These are phyloP conservation scores for Phytophthora agathidicida DNA, from an alignment of 352 stramenopile species.

Conservation along the genomic window DNA sequence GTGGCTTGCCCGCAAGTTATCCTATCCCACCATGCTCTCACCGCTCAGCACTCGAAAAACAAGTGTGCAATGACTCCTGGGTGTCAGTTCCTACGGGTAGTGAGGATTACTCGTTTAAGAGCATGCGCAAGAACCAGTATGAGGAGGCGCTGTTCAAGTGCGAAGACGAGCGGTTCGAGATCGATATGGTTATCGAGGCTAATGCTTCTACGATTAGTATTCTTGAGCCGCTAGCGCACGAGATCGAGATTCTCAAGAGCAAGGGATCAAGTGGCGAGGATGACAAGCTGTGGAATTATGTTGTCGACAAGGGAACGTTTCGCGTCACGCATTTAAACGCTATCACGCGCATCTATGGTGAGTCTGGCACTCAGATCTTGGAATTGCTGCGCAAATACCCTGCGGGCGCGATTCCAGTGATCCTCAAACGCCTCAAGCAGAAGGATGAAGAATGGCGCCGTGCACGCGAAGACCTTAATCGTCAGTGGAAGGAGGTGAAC, in stretches of 20 bases:
- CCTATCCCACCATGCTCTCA: slow-evolving; percentile 97
- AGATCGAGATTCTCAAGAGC: slow-evolving; percentile 91
- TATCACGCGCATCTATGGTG: slow-evolving; percentile 98
- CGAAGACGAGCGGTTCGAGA: slow-evolving; percentile 98
- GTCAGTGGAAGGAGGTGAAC: slow-evolving; percentile 97
- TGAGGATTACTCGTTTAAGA: slow-evolving; percentile 99
- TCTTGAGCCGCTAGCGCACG: slow-evolving; percentile 95
- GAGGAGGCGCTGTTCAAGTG: slow-evolving; percentile 99
- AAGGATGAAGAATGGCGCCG: slow-evolving; percentile 98
- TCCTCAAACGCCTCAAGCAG: slow-evolving; percentile 98
- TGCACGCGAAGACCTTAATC: slow-evolving; percentile 94
- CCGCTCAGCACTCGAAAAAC: slow-evolving; percentile 90
- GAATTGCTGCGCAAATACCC: slow-evolving; percentile 97
- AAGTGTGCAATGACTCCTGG: slow-evolving; percentile 97
- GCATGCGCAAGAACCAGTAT: slow-evolving; percentile 99
- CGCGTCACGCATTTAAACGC: slow-evolving; percentile 97
- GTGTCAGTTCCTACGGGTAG: slow-evolving; percentile 98
- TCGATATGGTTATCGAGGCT: slow-evolving; percentile 96
- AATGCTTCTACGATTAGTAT: slow-evolving; percentile 96
- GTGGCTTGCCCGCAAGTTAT: slow-evolving; percentile 96
- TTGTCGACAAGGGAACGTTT: slow-evolving; percentile 96
- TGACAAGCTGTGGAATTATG: slow-evolving; percentile 85
- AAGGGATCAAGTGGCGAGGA: slow-evolving; percentile 66
- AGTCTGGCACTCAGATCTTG: slow-evolving; percentile 90
- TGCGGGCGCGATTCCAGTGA: slow-evolving; percentile 96